Conservation (phyloP, 2,329 filamentous ascomycete genomes). For the Pleochaeta shiraiana region DNA sequence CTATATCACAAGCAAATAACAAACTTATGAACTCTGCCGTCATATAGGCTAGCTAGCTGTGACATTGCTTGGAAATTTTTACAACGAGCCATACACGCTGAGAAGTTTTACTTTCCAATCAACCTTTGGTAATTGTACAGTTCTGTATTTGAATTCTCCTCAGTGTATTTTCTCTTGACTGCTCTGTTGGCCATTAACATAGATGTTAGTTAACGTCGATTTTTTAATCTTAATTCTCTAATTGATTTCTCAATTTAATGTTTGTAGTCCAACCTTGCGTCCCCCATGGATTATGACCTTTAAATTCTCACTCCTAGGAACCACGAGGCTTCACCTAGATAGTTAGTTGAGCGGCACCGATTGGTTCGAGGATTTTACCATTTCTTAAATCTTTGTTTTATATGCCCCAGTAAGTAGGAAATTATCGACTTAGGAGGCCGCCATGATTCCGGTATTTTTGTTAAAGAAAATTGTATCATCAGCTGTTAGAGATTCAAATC, state of each 20-base stretch:
- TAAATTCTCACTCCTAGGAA: neutral
- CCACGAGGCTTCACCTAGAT: neutral
- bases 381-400: neutral
- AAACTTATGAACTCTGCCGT: too few relatives aligned
- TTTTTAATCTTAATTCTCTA: neutral
- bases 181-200: neutral
- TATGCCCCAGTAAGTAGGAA: neutral
- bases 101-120: slow-evolving; percentile 2
- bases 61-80: neutral
- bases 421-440: neutral
- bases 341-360: neutral
- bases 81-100: neutral
- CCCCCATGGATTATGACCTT: neutral
- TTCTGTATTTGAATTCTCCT: neutral
- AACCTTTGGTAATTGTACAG: neutral
- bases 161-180: neutral
- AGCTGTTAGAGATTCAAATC: neutral
- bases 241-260: neutral
- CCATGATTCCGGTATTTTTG: neutral
- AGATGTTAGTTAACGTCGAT: neutral
- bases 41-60: neutral
- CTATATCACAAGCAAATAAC: too few relatives aligned
- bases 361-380: neutral
- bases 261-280: neutral
- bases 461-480: neutral